Evolutionary conservation across 148 eudicot species (phyloP).

Genomic region (Cornus kousa): DNA sequence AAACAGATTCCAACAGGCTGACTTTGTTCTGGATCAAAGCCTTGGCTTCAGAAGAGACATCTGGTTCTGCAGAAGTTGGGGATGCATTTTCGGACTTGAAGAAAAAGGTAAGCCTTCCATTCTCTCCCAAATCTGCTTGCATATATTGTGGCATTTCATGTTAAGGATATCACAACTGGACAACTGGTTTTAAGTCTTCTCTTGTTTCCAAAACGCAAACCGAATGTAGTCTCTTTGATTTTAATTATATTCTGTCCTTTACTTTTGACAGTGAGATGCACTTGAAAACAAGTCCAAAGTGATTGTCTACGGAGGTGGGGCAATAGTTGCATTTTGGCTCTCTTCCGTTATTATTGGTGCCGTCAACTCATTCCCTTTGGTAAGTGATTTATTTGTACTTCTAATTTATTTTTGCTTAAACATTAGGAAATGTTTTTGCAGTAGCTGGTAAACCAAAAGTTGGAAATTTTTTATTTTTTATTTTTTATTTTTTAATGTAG

Average conservation of each 20-base stretch:
- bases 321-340: conserved; percentile 51
- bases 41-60: conserved; percentile 44
- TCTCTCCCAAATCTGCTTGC: not conserved
- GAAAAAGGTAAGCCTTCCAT: conserved; percentile 35
- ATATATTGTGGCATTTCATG: no score
- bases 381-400: conserved; percentile 6
- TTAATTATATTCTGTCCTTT: not conserved
- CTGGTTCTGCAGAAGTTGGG: conserved; percentile 25
- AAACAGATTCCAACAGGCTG: conserved; percentile 37
- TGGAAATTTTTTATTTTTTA: no score
- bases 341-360: conserved; percentile 48
- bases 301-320: conserved; percentile 54
- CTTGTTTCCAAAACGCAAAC: not conserved
- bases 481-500: no score
- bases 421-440: not conserved
- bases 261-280: conserved; percentile 40
- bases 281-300: conserved; percentile 55
- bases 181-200: not conserved
- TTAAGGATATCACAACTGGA: not conserved
- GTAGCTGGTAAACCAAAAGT: not conserved
- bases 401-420: not conserved
- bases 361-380: conserved; percentile 56
- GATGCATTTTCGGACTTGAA: conserved; percentile 44
- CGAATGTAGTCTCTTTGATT: no score
- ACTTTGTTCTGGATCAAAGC: conserved; percentile 39